Evolutionary conservation across 345 rosid species (phyloP).

Genomic region (Populus tremula): DNA sequence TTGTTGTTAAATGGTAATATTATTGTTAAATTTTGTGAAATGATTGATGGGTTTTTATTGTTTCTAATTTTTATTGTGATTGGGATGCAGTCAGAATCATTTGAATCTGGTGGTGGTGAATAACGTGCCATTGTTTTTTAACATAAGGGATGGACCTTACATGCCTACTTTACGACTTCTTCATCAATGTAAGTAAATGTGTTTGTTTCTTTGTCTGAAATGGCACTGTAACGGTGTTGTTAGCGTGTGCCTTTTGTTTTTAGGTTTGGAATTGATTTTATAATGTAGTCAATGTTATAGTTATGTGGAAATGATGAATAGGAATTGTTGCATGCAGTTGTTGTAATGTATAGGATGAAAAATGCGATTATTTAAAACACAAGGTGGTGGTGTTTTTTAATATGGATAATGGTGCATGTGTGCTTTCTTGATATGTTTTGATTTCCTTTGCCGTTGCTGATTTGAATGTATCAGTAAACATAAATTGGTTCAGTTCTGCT

Average conservation of each 20-base stretch:
- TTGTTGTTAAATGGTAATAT: slow-evolving; percentile 78
- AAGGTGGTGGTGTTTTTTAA: background rate
- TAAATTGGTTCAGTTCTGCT: background rate
- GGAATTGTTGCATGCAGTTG: background rate
- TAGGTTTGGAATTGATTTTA: background rate
- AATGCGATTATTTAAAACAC: background rate
- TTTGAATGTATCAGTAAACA: background rate
- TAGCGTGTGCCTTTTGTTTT: background rate
- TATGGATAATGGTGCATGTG: background rate
- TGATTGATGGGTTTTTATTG: background rate
- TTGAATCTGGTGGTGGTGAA: slow-evolving; percentile 87
- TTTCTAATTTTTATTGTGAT: background rate
- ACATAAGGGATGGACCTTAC: slow-evolving; percentile 94
- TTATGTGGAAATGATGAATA: background rate
- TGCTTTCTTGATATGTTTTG: background rate
- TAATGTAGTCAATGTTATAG: background rate
- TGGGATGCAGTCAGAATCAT: slow-evolving; percentile 81
- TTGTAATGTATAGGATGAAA: background rate
- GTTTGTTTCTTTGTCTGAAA: background rate
- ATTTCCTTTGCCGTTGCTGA: background rate
- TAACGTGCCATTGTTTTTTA: slow-evolving; percentile 89
- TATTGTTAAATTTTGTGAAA: background rate
- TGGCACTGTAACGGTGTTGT: background rate
- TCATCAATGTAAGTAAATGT: slow-evolving; percentile 69
- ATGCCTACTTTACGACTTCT: slow-evolving; percentile 97